Percentiles rank a stretch among this genome's conserved stretches.
phyloP scores from a whole-genome alignment of 768 basidiomycete species.

The Lentinula edodes region DNA sequence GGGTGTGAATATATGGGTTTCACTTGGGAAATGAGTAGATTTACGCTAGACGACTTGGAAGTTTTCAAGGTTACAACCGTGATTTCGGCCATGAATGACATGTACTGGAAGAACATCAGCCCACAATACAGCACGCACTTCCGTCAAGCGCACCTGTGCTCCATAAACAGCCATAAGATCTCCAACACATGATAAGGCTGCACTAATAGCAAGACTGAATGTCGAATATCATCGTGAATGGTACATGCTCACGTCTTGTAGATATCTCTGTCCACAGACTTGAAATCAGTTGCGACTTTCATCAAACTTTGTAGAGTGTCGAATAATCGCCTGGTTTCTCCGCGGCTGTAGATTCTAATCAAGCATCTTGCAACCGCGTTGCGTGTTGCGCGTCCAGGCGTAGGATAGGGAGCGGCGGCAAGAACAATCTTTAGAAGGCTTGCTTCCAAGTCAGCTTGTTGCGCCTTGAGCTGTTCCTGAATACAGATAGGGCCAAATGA shows the following conservation, averaged over 20 bases:
- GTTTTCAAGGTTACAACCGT: conserved; percentile 59
- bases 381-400: conserved; percentile 83
- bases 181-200: conserved; percentile 81
- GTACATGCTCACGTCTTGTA: conserved; percentile 54
- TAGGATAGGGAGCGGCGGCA: conserved; percentile 61
- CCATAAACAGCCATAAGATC: conserved; percentile 86
- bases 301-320: conserved; percentile 80
- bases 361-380: conserved; percentile 77
- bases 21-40: conserved; percentile 19
- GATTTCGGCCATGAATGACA: conserved; percentile 94
- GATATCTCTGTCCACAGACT: conserved; percentile 55
- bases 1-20: conserved; percentile 3
- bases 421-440: conserved; percentile 64
- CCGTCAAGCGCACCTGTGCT: conserved; percentile 55
- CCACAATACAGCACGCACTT: not conserved
- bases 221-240: not conserved
- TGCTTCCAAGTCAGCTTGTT: conserved; percentile 58
- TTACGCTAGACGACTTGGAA: conserved; percentile 65
- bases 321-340: conserved; percentile 81
- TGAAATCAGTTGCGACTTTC: conserved; percentile 69
- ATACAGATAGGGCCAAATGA: conserved; percentile 3
- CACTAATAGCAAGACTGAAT: conserved; percentile 35
- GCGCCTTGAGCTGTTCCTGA: conserved; percentile 63
- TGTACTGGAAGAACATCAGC: conserved; percentile 50
- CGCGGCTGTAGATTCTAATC: conserved; percentile 64